phyloP scores from a whole-genome alignment of 129 eudicot genomes.

The Solidago caesia region DNA sequence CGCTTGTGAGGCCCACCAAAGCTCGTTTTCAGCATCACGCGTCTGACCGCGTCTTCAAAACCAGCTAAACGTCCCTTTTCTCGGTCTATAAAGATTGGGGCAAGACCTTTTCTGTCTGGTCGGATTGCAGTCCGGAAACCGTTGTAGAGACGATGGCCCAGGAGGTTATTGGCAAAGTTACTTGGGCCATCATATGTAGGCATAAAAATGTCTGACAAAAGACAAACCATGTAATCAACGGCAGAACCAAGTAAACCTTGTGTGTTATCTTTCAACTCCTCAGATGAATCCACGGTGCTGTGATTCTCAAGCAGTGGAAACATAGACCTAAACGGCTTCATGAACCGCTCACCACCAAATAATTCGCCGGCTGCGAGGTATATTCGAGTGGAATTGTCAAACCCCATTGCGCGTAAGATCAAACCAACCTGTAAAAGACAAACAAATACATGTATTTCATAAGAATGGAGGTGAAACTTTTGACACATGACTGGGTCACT shows the following conservation, averaged over 20 bases:
- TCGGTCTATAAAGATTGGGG: constrained; percentile 79
- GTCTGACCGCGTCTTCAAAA: constrained; percentile 83
- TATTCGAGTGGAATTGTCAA: constrained; percentile 81
- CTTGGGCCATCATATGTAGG: constrained; percentile 99
- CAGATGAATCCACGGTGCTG: constrained; percentile 63
- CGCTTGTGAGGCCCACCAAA: constrained; percentile 96
- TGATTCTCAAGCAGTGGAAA: constrained; percentile 92
- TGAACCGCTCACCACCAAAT: constrained; percentile 92
- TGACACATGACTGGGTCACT: neutral
- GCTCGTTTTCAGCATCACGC: constrained; percentile 68
- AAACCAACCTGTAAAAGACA: constrained; percentile 69
- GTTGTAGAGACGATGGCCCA: constrained; percentile 92
- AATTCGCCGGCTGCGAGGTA: constrained; percentile 94
- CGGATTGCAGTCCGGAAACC: constrained; percentile 81
- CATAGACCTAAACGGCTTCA: constrained; percentile 84
- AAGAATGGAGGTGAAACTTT: neutral
- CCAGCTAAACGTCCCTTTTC: constrained; percentile 67
- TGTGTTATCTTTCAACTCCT: constrained; percentile 60
- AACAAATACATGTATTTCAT: neutral
- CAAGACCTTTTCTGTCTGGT: constrained; percentile 94
- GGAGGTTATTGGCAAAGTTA: constrained; percentile 89
- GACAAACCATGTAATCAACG: constrained; percentile 99
- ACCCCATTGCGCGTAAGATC: constrained; percentile 74
- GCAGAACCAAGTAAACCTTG: constrained; percentile 87
- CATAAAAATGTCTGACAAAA: constrained; percentile 90